A percentile compares a stretch with the other conserved stretches of the same genome.
Evolutionary conservation across 805 yeast species (phyloP).

Genomic region (Starmera quercuum): DNA sequence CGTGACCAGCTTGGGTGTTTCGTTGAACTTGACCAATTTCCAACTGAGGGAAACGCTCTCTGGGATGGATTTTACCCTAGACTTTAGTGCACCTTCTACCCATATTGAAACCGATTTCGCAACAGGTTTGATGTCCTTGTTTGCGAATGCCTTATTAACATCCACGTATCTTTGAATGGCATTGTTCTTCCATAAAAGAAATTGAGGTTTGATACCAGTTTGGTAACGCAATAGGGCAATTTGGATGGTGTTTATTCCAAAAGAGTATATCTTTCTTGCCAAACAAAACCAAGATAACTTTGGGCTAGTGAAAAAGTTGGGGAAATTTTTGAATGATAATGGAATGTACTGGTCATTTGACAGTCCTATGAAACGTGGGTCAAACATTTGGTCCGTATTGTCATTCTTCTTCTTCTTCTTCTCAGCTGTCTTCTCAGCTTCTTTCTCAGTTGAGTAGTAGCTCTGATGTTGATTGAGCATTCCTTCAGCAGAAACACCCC

Average conservation of each 20-base stretch:
- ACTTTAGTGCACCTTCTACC: slow-evolving; percentile 51
- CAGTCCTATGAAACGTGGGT: slow-evolving; percentile 33
- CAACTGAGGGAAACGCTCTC: slow-evolving; percentile 54
- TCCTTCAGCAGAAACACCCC: background rate
- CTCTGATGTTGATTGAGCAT: background rate
- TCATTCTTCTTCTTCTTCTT: slow-evolving; percentile 4
- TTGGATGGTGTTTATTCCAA: slow-evolving; percentile 64
- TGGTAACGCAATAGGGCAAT: slow-evolving; percentile 62
- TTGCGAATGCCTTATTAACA: slow-evolving; percentile 78
- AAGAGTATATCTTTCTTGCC: slow-evolving; percentile 50
- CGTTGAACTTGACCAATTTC: slow-evolving; percentile 66
- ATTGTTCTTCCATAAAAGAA: slow-evolving; percentile 74
- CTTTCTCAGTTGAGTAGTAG: background rate
- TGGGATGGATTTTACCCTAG: slow-evolving; percentile 51
- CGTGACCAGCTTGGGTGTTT: slow-evolving; percentile 63
- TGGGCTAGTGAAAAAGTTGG: slow-evolving; percentile 36
- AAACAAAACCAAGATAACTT: slow-evolving; percentile 34
- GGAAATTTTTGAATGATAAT: slow-evolving; percentile 37
- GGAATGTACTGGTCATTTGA: slow-evolving; percentile 43
- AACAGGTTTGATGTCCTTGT: slow-evolving; percentile 39
- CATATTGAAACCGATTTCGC: slow-evolving; percentile 45
- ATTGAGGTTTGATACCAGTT: slow-evolving; percentile 59
- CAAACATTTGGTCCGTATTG: slow-evolving; percentile 20
- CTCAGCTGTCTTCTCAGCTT: background rate
- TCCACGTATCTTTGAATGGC: slow-evolving; percentile 73